These are phyloP conservation scores for Blastobotrys mokoenaii DNA, from an alignment of 805 yeast genomes.

Conservation along the genomic window DNA sequence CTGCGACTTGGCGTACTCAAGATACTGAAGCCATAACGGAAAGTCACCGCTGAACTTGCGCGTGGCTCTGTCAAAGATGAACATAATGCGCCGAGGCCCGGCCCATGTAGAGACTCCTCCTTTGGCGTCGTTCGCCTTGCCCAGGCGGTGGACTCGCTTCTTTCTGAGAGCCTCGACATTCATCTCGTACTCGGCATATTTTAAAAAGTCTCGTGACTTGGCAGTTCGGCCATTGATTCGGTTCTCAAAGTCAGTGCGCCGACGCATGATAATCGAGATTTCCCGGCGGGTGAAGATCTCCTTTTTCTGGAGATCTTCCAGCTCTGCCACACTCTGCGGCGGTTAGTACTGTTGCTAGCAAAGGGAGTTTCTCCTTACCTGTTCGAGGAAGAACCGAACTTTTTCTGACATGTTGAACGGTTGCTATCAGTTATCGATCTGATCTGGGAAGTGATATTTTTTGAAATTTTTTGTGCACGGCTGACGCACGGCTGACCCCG, in stretches of 20 bases:
- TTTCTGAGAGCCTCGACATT: slow-evolving; percentile 70
- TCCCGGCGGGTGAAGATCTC: slow-evolving; percentile 79
- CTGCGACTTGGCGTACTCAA: slow-evolving; percentile 41
- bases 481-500: too few relatives aligned
- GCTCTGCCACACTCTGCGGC: slow-evolving; percentile 64
- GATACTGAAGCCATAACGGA: slow-evolving; percentile 68
- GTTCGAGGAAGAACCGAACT: too few relatives aligned
- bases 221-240: slow-evolving; percentile 78
- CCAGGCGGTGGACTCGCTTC: slow-evolving; percentile 59
- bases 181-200: slow-evolving; percentile 71
- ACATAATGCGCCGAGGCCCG: slow-evolving; percentile 68
- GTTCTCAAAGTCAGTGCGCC: slow-evolving; percentile 94
- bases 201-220: slow-evolving; percentile 63
- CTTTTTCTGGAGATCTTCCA: slow-evolving; percentile 75
- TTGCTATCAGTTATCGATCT: too few relatives aligned
- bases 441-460: too few relatives aligned
- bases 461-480: too few relatives aligned
- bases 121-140: slow-evolving; percentile 30
- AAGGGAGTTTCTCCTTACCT: too few relatives aligned
- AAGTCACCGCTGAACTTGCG: slow-evolving; percentile 70
- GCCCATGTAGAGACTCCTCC: slow-evolving; percentile 69
- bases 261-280: slow-evolving; percentile 75
- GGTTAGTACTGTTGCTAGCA: too few relatives aligned
- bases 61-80: slow-evolving; percentile 76
- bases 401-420: too few relatives aligned